These are phyloP conservation scores for Cyberlindnera japonica DNA, from an alignment of 805 yeast species.

Conservation along the genomic window DNA sequence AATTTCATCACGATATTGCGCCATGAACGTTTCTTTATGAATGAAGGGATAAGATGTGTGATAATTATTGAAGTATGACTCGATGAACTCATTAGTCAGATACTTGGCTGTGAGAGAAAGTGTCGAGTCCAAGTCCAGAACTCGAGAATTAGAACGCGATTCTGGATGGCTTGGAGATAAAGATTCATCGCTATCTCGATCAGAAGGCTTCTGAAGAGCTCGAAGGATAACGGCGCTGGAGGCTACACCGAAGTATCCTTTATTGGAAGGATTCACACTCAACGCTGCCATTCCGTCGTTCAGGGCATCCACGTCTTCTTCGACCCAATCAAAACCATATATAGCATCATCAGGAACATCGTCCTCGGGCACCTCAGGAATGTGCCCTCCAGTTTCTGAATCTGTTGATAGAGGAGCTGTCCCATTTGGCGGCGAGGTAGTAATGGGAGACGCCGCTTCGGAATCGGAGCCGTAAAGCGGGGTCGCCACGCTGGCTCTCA, in stretches of 20 bases:
- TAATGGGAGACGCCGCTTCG: constrained; percentile 1
- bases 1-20: constrained; percentile 40
- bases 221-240: constrained; percentile 55
- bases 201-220: constrained; percentile 38
- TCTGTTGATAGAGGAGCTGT: constrained; percentile 7
- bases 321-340: constrained; percentile 59
- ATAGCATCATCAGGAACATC: constrained; percentile 42
- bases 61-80: constrained; percentile 53
- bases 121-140: constrained; percentile 25
- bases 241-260: constrained; percentile 64
- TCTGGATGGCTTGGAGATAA: constrained; percentile 19
- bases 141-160: constrained; percentile 24
- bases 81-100: constrained; percentile 36
- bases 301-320: constrained; percentile 40
- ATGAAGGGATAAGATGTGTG: constrained; percentile 62
- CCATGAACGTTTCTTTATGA: constrained; percentile 50
- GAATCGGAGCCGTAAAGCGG: constrained; percentile 11
- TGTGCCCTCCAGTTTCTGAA: constrained; percentile 16
- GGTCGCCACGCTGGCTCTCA: not conserved
- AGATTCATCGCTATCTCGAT: constrained; percentile 20
- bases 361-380: constrained; percentile 31
- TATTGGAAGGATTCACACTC: constrained; percentile 45
- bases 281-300: constrained; percentile 67
- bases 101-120: constrained; percentile 28
- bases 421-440: constrained; percentile 3